Conservation (phyloP, 1,139 yeast genomes). For the Entelexis sorbosivorans region DNA sequence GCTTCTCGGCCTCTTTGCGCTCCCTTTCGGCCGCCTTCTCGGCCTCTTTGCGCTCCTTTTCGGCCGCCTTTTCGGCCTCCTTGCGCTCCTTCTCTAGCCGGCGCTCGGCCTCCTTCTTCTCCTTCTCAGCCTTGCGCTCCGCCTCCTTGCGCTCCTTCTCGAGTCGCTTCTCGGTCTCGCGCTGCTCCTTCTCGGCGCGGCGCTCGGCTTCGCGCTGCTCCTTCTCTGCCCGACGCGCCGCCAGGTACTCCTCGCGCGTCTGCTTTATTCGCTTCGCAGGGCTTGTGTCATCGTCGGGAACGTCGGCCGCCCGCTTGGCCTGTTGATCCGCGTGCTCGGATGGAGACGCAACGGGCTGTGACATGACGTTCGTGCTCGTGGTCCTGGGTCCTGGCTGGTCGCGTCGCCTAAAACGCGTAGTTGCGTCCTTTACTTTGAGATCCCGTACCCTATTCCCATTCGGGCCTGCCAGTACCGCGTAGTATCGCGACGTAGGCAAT, state of each 20-base stretch:
- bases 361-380: no score
- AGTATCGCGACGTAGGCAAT: no score
- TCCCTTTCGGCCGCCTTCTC: slow-evolving; percentile 17
- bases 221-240: slow-evolving; percentile 8
- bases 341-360: background rate
- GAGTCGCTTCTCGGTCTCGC: slow-evolving; percentile 15
- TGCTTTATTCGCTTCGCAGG: slow-evolving; percentile 7
- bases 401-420: slow-evolving; percentile 1
- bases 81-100: slow-evolving; percentile 20
- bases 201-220: slow-evolving; percentile 13
- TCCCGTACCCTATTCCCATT: background rate
- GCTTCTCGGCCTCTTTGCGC: slow-evolving; percentile 19
- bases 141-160: slow-evolving; percentile 14
- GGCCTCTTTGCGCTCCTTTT: slow-evolving; percentile 16
- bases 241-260: background rate
- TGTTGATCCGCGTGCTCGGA: background rate
- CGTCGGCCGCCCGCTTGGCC: background rate
- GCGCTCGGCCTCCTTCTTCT: slow-evolving; percentile 15
- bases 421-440: background rate
- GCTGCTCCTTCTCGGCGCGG: slow-evolving; percentile 12
- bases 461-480: background rate
- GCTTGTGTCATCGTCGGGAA: slow-evolving; percentile 1
- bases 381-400: background rate
- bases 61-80: slow-evolving; percentile 16
- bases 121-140: no score